phyloP scores from a whole-genome alignment of 73 alveolate genomes.

The Blepharisma stoltei region DNA sequence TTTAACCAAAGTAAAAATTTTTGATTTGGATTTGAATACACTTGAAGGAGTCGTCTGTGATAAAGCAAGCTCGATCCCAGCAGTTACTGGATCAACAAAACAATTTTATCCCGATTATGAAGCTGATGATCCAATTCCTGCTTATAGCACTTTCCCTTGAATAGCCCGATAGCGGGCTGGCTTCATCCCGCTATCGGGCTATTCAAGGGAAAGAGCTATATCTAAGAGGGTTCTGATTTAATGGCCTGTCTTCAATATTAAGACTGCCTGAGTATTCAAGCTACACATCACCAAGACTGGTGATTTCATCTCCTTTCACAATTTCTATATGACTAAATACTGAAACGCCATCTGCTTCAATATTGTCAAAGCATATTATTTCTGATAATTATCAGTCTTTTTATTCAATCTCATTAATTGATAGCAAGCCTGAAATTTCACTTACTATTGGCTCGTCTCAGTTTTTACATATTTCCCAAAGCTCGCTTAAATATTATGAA shows the following conservation, averaged over 20 bases:
- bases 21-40: background rate
- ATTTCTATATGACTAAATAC: background rate
- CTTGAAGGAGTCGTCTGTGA: slow-evolving; percentile 2
- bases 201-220: too few relatives aligned
- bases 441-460: too few relatives aligned
- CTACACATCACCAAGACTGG: background rate
- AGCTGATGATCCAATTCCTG: background rate
- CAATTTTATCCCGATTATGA: background rate
- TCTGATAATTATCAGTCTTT: too few relatives aligned
- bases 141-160: too few relatives aligned
- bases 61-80: background rate
- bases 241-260: background rate
- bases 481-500: too few relatives aligned
- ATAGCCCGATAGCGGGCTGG: too few relatives aligned
- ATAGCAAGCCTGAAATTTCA: too few relatives aligned
- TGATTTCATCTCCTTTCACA: background rate
- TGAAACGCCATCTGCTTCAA: too few relatives aligned
- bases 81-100: background rate
- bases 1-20: background rate
- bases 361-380: too few relatives aligned
- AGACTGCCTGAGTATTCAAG: background rate
- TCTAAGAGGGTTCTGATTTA: background rate
- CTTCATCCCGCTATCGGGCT: too few relatives aligned
- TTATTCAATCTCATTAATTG: too few relatives aligned
- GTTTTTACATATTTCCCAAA: too few relatives aligned